Evolutionary conservation across 1,284 basidiomycete genomes (phyloP).

Genomic region (Ceratobasidium sp.): DNA sequence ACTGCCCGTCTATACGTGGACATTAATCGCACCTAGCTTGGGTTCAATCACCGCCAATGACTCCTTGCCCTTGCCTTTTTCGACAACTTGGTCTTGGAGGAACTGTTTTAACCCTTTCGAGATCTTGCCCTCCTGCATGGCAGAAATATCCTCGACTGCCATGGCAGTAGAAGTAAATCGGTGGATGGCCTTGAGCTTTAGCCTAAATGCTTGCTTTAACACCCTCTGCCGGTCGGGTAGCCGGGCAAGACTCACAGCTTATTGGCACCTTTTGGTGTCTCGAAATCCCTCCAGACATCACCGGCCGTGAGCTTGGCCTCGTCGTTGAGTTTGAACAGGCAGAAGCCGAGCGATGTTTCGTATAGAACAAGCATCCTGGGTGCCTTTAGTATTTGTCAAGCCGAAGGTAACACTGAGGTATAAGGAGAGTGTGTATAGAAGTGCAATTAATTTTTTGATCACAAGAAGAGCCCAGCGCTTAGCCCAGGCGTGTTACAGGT

Average conservation of each 20-base stretch:
- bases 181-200: conserved; percentile 95
- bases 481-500: too few relatives aligned
- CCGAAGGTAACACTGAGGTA: conserved; percentile 8
- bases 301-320: conserved; percentile 86
- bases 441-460: conserved; percentile 38
- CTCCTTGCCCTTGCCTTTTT: conserved; percentile 90
- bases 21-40: conserved; percentile 75
- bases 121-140: conserved; percentile 90
- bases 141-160: conserved; percentile 98
- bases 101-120: conserved; percentile 95
- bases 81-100: conserved; percentile 84
- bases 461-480: conserved; percentile 4
- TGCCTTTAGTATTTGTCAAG: conserved; percentile 2
- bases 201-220: conserved; percentile 54
- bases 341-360: conserved; percentile 91
- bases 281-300: conserved; percentile 91
- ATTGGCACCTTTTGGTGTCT: conserved; percentile 88
- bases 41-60: conserved; percentile 88
- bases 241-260: conserved; percentile 74
- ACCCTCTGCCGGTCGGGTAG: neutral
- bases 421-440: neutral
- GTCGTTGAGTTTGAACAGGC: conserved; percentile 96
- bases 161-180: conserved; percentile 95
- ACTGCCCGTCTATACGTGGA: neutral
- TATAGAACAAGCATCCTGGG: conserved; percentile 84